phyloP scores from a whole-genome alignment of 768 basidiomycete species.

The Mycena pura region DNA sequence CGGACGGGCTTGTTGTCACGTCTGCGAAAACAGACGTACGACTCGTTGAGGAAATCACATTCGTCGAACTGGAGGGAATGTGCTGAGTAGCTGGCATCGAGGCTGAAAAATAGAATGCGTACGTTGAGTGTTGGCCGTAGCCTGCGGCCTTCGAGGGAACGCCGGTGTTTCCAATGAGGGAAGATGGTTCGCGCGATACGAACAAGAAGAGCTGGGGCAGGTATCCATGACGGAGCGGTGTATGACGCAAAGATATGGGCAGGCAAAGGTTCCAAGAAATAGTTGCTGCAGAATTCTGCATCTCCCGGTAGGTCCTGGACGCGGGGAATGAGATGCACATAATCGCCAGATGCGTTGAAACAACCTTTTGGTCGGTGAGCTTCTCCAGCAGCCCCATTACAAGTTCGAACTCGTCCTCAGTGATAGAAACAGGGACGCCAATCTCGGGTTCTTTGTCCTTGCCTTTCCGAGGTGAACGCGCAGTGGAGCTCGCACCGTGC shows the following conservation, averaged over 20 bases:
- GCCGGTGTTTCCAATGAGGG: conserved; percentile 89
- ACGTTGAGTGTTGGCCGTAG: conserved; percentile 92
- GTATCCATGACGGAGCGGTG: conserved; percentile 71
- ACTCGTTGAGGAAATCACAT: conserved; percentile 86
- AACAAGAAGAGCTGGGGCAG: conserved; percentile 63
- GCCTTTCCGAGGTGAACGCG: conserved; percentile 65
- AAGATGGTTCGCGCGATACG: conserved; percentile 79
- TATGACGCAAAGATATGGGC: conserved; percentile 74
- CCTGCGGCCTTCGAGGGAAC: conserved; percentile 78
- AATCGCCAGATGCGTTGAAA: conserved; percentile 75
- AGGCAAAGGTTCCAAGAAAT: conserved; percentile 64
- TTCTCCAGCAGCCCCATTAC: conserved; percentile 96
- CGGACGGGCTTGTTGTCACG: conserved; percentile 93
- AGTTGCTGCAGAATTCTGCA: conserved; percentile 72
- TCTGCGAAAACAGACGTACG: conserved; percentile 96
- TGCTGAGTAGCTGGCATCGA: not conserved
- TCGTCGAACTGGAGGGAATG: conserved; percentile 73
- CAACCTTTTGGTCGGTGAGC: conserved; percentile 84
- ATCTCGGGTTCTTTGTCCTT: conserved; percentile 87
- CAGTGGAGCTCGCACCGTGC: conserved; percentile 65
- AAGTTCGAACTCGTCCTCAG: conserved; percentile 93
- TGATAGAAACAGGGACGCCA: conserved; percentile 66
- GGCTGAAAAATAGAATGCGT: conserved; percentile 35
- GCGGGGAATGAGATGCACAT: not conserved
- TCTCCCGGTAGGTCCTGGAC: conserved; percentile 66